phyloP scores from a whole-genome alignment of 768 basidiomycete genomes.

The Suillus plorans region DNA sequence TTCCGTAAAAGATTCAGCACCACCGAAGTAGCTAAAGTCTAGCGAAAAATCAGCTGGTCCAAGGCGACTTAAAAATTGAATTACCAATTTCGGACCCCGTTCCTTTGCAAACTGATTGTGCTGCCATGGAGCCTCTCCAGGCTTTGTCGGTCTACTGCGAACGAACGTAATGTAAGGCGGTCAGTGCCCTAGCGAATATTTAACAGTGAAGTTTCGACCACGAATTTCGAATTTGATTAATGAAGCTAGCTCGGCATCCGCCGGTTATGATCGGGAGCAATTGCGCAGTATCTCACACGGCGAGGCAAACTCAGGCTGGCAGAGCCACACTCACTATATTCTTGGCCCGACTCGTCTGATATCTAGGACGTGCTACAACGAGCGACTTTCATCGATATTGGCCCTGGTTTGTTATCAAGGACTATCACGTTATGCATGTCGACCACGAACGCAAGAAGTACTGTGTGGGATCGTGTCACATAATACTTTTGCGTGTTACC shows the following conservation, averaged over 20 bases:
- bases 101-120: conserved; percentile 14
- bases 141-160: background rate
- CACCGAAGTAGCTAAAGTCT: conserved; percentile 84
- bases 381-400: no score
- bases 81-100: conserved; percentile 19
- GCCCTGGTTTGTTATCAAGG: no score
- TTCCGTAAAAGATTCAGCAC: conserved; percentile 73
- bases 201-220: background rate
- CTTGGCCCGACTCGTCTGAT: no score
- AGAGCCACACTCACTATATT: no score
- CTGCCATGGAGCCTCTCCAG: conserved; percentile 11
- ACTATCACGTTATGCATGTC: background rate
- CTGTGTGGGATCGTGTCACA: background rate
- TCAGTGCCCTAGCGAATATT: background rate
- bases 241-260: background rate
- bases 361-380: no score
- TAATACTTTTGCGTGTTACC: background rate
- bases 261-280: background rate
- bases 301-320: no score
- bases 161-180: background rate
- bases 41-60: background rate
- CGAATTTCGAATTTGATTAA: background rate
- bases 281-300: no score
- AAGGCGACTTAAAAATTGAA: background rate
- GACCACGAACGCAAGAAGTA: background rate